These are phyloP conservation scores for Ophiosphaerella narmari DNA, from an alignment of 2,329 filamentous ascomycete species.

Conservation along the genomic window DNA sequence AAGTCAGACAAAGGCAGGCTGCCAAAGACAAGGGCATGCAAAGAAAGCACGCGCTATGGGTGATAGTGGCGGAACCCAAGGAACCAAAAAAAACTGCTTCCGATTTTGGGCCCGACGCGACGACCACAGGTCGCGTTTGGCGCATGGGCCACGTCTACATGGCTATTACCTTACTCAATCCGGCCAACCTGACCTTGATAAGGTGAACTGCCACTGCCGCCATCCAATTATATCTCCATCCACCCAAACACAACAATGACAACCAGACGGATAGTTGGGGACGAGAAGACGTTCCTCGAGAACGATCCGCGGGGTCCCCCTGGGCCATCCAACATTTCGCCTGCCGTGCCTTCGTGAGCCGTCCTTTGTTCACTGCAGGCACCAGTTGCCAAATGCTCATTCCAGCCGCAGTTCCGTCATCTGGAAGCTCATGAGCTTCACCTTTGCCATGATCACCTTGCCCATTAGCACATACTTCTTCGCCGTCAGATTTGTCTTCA, in stretches of 20 bases:
- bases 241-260: slow-evolving; percentile 59
- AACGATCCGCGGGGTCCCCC: slow-evolving; percentile 33
- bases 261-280: slow-evolving; percentile 67
- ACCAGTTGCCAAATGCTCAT: background rate
- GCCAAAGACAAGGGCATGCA: slow-evolving; percentile 18
- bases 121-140: slow-evolving; percentile 13
- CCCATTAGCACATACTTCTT: slow-evolving; percentile 90
- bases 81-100: slow-evolving; percentile 17
- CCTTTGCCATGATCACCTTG: slow-evolving; percentile 83
- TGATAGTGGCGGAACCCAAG: slow-evolving; percentile 7
- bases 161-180: slow-evolving; percentile 22
- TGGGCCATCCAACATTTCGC: slow-evolving; percentile 73
- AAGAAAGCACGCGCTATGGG: slow-evolving; percentile 6
- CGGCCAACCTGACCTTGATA: background rate
- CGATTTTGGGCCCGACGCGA: slow-evolving; percentile 2
- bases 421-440: slow-evolving; percentile 86
- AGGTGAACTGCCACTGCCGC: background rate
- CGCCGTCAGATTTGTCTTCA: slow-evolving; percentile 75
- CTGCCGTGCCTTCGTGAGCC: slow-evolving; percentile 79
- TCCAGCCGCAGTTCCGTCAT: slow-evolving; percentile 71
- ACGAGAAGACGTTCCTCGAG: slow-evolving; percentile 68
- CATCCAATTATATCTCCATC: background rate
- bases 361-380: background rate
- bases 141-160: slow-evolving; percentile 19
- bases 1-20: slow-evolving; percentile 16